phyloP scores from a whole-genome alignment of 78 protist species.

The Protostelium mycophagum region DNA sequence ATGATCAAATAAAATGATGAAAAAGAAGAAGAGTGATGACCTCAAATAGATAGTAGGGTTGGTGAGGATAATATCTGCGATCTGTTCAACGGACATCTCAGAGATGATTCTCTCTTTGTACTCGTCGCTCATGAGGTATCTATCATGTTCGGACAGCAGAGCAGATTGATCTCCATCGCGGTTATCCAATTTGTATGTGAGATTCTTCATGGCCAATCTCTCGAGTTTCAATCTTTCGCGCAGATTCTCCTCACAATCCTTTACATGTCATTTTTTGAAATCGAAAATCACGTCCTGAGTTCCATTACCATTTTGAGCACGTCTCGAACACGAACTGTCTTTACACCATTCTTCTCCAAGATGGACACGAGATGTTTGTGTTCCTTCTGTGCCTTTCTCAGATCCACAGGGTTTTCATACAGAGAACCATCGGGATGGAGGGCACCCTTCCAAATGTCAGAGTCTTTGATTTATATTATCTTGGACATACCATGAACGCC shows the following conservation, averaged over 20 bases:
- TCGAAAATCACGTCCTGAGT: constrained; percentile 16
- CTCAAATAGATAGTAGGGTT: constrained; percentile 66
- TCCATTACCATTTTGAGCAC: background rate
- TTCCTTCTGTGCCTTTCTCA: constrained; percentile 51
- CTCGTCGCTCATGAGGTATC: constrained; percentile 37
- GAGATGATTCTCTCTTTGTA: constrained; percentile 57
- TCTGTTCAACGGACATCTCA: constrained; percentile 66
- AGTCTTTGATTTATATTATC: background rate
- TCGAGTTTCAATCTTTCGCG: constrained; percentile 66
- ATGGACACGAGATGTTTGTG: constrained; percentile 46
- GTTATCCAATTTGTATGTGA: constrained; percentile 49
- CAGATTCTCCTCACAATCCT: constrained; percentile 32
- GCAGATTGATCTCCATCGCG: constrained; percentile 28
- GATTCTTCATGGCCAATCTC: constrained; percentile 56
- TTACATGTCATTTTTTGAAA: constrained; percentile 5
- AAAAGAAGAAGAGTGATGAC: background rate
- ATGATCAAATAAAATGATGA: background rate
- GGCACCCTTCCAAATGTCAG: constrained; percentile 63
- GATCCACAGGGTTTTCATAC: constrained; percentile 81
- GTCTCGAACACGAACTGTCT: constrained; percentile 42
- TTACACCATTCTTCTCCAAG: constrained; percentile 49
- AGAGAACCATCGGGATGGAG: constrained; percentile 81
- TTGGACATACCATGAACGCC: background rate
- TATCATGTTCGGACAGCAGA: constrained; percentile 8
- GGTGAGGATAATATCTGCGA: constrained; percentile 69